phyloP scores from a whole-genome alignment of 176 grass and related monocot genomes.

The Oryza brachyantha region DNA sequence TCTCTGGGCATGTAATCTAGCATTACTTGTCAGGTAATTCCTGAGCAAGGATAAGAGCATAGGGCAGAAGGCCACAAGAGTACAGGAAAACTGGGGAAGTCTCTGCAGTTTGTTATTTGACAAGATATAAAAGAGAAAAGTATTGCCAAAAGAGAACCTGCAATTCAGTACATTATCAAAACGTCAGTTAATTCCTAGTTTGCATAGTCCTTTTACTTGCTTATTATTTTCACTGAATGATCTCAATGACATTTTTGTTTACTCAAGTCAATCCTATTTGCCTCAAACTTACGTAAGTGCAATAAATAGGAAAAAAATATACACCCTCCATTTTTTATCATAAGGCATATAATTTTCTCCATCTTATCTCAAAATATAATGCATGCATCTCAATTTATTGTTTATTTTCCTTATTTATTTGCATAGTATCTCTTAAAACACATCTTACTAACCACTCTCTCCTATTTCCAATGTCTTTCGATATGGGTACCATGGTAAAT shows the following conservation, averaged over 20 bases:
- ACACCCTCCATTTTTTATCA: too few species aligned
- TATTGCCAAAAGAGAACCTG: background rate
- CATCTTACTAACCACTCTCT: too few species aligned
- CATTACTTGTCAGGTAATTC: background rate
- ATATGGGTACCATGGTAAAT: too few species aligned
- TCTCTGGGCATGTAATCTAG: background rate
- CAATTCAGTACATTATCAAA: background rate
- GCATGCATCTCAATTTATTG: too few species aligned
- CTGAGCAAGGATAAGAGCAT: background rate
- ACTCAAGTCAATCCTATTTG: background rate
- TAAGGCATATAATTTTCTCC: too few species aligned
- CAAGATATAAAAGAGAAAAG: background rate
- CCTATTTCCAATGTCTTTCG: too few species aligned
- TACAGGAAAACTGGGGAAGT: background rate
- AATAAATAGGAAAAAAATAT: background rate
- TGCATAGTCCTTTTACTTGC: background rate
- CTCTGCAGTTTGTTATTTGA: background rate
- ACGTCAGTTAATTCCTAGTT: background rate
- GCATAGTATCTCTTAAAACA: too few species aligned
- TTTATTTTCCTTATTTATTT: too few species aligned
- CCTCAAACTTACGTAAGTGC: background rate
- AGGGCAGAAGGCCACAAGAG: background rate
- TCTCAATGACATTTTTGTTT: background rate
- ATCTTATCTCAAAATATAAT: too few species aligned
- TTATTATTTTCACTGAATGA: background rate